A percentile compares a stretch with the other conserved stretches of the same genome.
Conservation (phyloP, 345 rosid genomes). For the Populus simonii region DNA sequence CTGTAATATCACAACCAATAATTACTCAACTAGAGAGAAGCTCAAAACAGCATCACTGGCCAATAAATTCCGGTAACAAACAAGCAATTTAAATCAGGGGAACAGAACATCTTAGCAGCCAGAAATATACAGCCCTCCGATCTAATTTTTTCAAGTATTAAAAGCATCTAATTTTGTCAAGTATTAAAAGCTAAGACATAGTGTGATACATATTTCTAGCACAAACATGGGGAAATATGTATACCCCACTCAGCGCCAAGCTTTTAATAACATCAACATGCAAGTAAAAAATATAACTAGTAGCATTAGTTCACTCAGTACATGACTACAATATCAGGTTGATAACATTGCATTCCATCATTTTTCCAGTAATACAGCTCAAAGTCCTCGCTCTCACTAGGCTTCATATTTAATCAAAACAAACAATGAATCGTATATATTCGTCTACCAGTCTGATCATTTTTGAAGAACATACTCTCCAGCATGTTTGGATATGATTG, state of each 20-base stretch:
- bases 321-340: too few relatives aligned
- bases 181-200: neutral
- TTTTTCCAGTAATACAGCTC: neutral
- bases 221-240: neutral
- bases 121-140: neutral
- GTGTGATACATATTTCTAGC: neutral
- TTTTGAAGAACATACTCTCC: neutral
- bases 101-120: neutral
- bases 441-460: neutral
- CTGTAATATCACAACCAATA: constrained; percentile 31
- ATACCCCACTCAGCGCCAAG: neutral
- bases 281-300: neutral
- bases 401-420: neutral
- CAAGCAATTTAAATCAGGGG: neutral
- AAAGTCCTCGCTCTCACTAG: neutral
- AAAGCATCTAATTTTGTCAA: neutral
- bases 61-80: neutral
- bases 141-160: neutral
- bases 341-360: neutral
- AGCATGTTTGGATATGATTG: neutral
- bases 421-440: neutral
- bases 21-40: constrained; percentile 12
- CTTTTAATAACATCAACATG: neutral
- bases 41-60: neutral
- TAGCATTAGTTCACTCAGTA: too few relatives aligned